Base-by-base conservation (phyloP, 176 grass and related monocot genomes). In the Avena sativa region DNA sequence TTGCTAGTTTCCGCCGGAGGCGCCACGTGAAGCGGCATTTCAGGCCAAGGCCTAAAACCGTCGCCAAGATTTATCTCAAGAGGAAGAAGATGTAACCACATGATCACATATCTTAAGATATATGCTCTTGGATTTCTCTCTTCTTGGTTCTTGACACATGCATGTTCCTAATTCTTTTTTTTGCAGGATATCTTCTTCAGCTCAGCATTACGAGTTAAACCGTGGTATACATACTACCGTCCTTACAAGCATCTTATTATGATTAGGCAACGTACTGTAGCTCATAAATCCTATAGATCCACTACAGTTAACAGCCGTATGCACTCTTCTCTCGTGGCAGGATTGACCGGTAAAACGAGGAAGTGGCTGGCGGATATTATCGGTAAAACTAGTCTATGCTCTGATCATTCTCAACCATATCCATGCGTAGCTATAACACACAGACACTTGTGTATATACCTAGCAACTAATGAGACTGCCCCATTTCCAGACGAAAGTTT, bases 341-440 rank as follows among this genome's bases (percentile, higher is more conserved):
- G 26, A 32, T 66, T 66, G 63, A 66, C 63, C 0, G 5, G 7
- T 66, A 66, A 15, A 0, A 66, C 63, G 26, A 66, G 63, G 63
- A 66, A 66, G 63, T 66, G 63, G 63, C 63, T 66, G 63, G 63
- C 63, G 14, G 63, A 66, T 32, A 30, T 66, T 66, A 66, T 66
- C 12, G 63, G 63, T 66, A 66, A 66, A 15, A 66, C 62, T 32
- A 65, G 11, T 11, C 1, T 62, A 3, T 62, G 2, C 21, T 26
- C 21, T 12, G 6, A 4, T 11, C 21, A 9, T 62, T 62, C n/a
- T 25, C 0, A 62, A 25, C 2, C 21, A 26, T 12, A 23, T 25
- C 60, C n/a, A 5, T 62, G 1, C 12, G 59, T 10, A 61, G 57
- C 20, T 60, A 60, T 9, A 60, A 2, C n/a, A 12, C n/a, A 62